Conservation (phyloP, 495 filamentous ascomycete species). For the Clavariopsis aquatica region DNA sequence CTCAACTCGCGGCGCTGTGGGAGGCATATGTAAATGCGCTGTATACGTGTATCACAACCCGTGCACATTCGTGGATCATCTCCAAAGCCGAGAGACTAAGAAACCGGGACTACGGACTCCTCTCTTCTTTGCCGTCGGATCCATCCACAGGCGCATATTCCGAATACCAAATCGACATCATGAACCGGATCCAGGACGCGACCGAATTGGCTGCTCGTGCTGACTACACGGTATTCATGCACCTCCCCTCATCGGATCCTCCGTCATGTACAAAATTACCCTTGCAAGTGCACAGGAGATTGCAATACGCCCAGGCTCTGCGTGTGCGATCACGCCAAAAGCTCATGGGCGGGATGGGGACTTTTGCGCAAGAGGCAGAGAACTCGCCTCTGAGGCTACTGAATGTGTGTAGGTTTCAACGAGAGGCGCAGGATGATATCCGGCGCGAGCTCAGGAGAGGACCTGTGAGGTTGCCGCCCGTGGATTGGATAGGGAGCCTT, state of each 20-base stretch:
- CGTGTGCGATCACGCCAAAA: not conserved
- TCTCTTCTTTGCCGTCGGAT: not conserved
- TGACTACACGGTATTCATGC: slow-evolving; percentile 1
- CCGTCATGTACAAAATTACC: not conserved
- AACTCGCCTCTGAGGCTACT: not conserved
- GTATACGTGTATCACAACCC: not conserved
- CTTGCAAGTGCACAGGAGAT: not conserved
- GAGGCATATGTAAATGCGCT: not conserved
- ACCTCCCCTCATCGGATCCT: not conserved
- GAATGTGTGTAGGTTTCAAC: not conserved
- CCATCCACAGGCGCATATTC: not conserved
- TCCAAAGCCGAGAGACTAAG: not conserved
- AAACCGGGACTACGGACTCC: not conserved
- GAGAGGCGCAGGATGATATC: not conserved
- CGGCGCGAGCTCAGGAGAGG: not conserved
- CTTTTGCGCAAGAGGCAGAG: not conserved
- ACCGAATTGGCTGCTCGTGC: not conserved
- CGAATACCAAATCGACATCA: not conserved
- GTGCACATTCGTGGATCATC: slow-evolving; percentile 1
- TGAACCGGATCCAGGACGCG: slow-evolving; percentile 1
- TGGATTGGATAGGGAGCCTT: not conserved
- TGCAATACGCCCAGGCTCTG: not conserved
- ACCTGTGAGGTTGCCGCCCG: not conserved
- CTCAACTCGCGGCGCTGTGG: not conserved
- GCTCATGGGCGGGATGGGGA: not conserved